Percentiles rank a stretch among this genome's conserved stretches.
These are phyloP conservation scores for Acer campestre DNA, from an alignment of 345 rosid species.

Conservation along the genomic window DNA sequence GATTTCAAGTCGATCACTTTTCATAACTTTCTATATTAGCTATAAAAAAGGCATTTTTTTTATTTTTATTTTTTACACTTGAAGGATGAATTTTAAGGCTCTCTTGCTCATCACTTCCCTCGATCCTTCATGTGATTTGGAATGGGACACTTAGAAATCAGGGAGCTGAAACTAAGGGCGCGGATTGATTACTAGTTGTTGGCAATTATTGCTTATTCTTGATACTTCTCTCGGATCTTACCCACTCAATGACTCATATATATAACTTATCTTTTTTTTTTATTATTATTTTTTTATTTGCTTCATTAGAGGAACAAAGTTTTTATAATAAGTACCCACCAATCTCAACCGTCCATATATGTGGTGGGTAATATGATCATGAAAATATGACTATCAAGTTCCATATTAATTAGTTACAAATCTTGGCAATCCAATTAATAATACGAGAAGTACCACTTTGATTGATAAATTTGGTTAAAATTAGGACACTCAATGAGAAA, in stretches of 20 bases:
- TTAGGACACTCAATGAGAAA: neutral
- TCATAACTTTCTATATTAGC: constrained; percentile 1
- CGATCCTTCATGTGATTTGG: neutral
- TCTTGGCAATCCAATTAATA: neutral
- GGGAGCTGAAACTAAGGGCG: constrained; percentile 43
- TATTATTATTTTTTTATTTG: neutral
- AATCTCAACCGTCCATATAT: constrained; percentile 23
- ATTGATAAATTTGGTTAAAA: constrained; percentile 9
- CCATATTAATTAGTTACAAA: neutral
- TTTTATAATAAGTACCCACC: constrained; percentile 8
- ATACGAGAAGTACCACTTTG: neutral
- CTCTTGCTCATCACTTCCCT: neutral
- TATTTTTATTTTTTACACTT: neutral
- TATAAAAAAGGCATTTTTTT: neutral
- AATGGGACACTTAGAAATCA: constrained; percentile 26
- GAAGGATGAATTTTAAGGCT: neutral
- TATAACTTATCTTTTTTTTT: neutral
- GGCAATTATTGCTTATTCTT: constrained; percentile 5
- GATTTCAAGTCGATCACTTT: neutral
- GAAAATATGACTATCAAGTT: neutral
- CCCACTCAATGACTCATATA: neutral
- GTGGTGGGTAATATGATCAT: constrained; percentile 9
- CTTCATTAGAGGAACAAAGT: constrained; percentile 16
- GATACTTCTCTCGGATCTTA: constrained; percentile 14
- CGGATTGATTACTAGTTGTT: constrained; percentile 25